Conservation (phyloP, 495 filamentous ascomycete species). For the Hyaloscypha bicolor region DNA sequence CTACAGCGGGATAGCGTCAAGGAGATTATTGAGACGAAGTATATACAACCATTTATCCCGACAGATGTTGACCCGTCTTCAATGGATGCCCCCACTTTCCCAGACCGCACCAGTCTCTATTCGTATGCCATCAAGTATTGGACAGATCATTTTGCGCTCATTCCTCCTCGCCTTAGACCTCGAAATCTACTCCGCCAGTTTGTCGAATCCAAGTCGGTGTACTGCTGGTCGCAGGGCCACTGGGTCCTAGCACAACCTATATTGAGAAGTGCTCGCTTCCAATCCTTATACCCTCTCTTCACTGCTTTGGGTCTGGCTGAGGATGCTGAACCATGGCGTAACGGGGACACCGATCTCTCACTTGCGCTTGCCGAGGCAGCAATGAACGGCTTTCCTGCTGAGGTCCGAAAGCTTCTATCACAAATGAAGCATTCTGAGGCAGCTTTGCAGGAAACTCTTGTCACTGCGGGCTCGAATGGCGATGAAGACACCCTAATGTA, state of each 20-base stretch:
- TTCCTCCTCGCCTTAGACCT: conserved; percentile 1
- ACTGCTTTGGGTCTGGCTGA: not conserved
- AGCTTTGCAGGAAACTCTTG: conserved; percentile 21
- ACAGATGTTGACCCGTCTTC: not conserved
- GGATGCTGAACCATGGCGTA: conserved; percentile 1
- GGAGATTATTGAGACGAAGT: not conserved
- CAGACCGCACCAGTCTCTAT: conserved; percentile 1
- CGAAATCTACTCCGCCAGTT: not conserved
- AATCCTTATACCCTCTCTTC: conserved; percentile 6
- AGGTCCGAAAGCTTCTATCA: not conserved
- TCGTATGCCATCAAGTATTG: conserved; percentile 5
- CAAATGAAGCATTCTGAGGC: not conserved
- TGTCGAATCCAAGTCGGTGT: not conserved
- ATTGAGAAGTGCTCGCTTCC: conserved; percentile 1
- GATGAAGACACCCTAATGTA: conserved; percentile 10
- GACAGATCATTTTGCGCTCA: conserved; percentile 3
- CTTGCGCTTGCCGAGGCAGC: conserved; percentile 5
- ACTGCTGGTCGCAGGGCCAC: conserved; percentile 1
- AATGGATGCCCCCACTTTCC: conserved; percentile 2
- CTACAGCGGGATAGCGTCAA: conserved; percentile 3
- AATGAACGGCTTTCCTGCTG: conserved; percentile 3
- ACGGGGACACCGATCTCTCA: conserved; percentile 3
- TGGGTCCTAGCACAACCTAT: conserved; percentile 4
- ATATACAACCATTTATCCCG: not conserved
- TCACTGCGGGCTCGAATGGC: conserved; percentile 13